Evolutionary conservation across 2,329 filamentous ascomycete genomes (phyloP).

Genomic region (Pseudogymnoascus sp.): DNA sequence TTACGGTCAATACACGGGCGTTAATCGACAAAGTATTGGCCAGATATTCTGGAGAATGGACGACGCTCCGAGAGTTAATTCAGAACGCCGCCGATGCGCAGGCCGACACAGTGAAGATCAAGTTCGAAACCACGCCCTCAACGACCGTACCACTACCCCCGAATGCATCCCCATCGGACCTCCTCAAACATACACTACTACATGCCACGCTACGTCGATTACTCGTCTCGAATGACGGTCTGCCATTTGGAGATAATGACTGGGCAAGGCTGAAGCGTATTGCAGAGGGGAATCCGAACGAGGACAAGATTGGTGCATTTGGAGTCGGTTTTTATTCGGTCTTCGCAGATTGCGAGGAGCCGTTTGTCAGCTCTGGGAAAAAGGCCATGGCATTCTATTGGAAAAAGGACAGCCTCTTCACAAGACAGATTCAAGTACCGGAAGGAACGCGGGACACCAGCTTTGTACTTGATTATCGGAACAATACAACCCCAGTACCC

Average conservation of each 20-base stretch:
- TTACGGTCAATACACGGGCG: constrained; percentile 94
- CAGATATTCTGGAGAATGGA: constrained; percentile 94
- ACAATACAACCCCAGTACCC: constrained; percentile 76
- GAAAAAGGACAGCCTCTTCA: constrained; percentile 97
- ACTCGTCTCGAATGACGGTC: constrained; percentile 88
- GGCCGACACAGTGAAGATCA: constrained; percentile 80
- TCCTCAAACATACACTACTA: constrained; percentile 73
- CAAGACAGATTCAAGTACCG: constrained; percentile 70
- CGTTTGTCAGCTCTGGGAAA: constrained; percentile 86
- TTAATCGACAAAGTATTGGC: constrained; percentile 97
- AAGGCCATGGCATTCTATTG: constrained; percentile 99
- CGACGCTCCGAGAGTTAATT: constrained; percentile 79
- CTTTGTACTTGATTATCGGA: constrained; percentile 93
- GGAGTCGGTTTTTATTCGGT: constrained; percentile 98
- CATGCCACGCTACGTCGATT: constrained; percentile 81
- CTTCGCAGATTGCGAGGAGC: constrained; percentile 95
- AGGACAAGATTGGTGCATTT: constrained; percentile 98
- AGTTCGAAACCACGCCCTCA: constrained; percentile 85
- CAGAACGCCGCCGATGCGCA: constrained; percentile 98
- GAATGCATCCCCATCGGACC: constrained; percentile 58
- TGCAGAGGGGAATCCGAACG: constrained; percentile 97
- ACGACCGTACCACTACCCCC: constrained; percentile 59
- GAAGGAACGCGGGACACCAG: constrained; percentile 64
- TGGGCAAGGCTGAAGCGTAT: constrained; percentile 93
- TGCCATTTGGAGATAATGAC: constrained; percentile 80